Evolutionary conservation across 192 early-diverging fungal species (phyloP), one percentile per base, ranked within the genome.

Genomic region (Entophlyctis luteolus): DNA sequence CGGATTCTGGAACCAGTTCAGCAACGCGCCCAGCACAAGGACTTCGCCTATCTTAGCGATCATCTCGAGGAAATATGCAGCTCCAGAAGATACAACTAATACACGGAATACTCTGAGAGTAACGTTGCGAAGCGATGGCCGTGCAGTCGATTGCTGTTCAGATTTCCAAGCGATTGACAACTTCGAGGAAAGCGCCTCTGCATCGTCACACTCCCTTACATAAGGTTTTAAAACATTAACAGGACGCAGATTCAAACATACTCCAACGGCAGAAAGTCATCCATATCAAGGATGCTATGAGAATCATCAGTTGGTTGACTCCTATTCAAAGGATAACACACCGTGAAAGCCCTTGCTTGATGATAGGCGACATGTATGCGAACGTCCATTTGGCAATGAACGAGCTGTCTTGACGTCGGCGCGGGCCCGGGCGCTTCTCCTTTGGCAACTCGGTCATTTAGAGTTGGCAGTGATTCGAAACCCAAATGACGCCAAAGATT

Each of bases 1-100:
- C n/a, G 63, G 57, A 18, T 73, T 59, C 55, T 82, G 81, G 55
- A 83, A 83, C 74, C 75, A 83, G 8, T 68, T 28, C 2, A 83
- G 69, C 25, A 83, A 46, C n/a, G 67, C 32, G 3, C 76, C 76
- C 48, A 83, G 62, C 3, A 72, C 3, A 25, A 77, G 23, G 8
- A 70, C 73, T 59, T 79, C 53, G 0, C 55, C 72, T 45, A 78
- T 65, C 66, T 78, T 74, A 62, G 77, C 25, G 25, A 68, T 27
- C 29, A 56, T 66, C 47, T 83, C 78, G 42, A 38, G 22, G 1
- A 80, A 34, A 54, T 65, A 83, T 4, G 66, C 32, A 0, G 76
- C 1, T 16, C 76, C 78, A 5, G 72, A 39, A 8, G 62, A 25
- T 14, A 67, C 25, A 48, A 60, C 73, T 20, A 36, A 2, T 1